A percentile compares a stretch with the other conserved stretches of the same genome.
These are phyloP conservation scores for Ganoderma sinense DNA, from an alignment of 1,284 basidiomycete species.

Conservation along the genomic window DNA sequence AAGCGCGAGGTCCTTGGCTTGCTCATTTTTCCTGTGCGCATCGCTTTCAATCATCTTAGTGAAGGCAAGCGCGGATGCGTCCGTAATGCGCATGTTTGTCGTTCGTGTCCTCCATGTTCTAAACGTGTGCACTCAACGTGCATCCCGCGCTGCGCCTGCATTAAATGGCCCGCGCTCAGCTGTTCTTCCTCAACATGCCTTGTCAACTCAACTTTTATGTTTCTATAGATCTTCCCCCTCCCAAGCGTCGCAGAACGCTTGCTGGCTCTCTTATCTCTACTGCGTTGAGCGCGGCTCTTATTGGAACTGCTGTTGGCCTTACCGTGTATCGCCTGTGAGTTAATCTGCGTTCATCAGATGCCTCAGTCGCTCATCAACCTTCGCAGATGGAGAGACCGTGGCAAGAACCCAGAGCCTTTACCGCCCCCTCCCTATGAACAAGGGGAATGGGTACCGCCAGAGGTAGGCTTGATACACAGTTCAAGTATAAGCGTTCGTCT, in stretches of 20 bases:
- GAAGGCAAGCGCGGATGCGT: constrained; percentile 11
- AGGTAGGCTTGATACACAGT: constrained; percentile 27
- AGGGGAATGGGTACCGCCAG: constrained; percentile 58
- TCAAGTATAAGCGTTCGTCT: not conserved
- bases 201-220: constrained; percentile 47
- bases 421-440: constrained; percentile 73
- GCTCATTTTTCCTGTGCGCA: constrained; percentile 8
- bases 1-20: constrained; percentile 1
- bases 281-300: constrained; percentile 80
- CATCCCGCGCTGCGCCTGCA: not conserved
- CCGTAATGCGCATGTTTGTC: constrained; percentile 14
- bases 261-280: constrained; percentile 82
- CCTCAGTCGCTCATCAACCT: not conserved
- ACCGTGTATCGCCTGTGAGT: constrained; percentile 84
- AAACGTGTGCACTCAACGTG: constrained; percentile 26
- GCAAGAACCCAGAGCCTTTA: constrained; percentile 55
- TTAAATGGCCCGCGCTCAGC: constrained; percentile 30
- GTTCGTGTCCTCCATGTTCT: constrained; percentile 17
- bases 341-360: constrained; percentile 1
- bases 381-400: constrained; percentile 71
- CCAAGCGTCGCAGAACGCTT: constrained; percentile 70
- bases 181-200: constrained; percentile 41
- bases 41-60: constrained; percentile 8
- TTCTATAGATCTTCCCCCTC: constrained; percentile 59
- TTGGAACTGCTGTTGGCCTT: constrained; percentile 82